phyloP scores from a whole-genome alignment of 2,329 filamentous ascomycete species.

The Coleophoma cylindrospora region DNA sequence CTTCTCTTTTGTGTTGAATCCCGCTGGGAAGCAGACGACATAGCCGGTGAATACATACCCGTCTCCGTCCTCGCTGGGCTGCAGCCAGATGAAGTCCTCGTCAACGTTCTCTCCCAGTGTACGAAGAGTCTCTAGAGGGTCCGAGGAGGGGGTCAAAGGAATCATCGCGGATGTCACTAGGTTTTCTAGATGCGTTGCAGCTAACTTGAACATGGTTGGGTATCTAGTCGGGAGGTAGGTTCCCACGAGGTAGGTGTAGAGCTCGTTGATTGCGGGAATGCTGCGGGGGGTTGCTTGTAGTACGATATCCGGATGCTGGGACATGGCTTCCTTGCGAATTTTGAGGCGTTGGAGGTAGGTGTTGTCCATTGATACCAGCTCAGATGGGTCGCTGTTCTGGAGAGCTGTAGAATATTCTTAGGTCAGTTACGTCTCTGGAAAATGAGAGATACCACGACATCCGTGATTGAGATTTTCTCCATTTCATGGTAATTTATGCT shows the following conservation, averaged over 20 bases:
- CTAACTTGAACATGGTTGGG: constrained; percentile 43
- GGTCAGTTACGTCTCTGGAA: background rate
- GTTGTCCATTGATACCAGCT: constrained; percentile 53
- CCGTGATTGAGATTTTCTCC: no score
- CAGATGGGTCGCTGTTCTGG: constrained; percentile 44
- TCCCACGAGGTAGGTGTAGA: constrained; percentile 48
- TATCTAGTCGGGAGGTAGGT: constrained; percentile 53
- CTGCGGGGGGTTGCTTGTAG: constrained; percentile 31
- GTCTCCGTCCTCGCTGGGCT: constrained; percentile 33
- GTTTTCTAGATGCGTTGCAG: constrained; percentile 35
- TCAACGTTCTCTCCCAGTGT: constrained; percentile 48
- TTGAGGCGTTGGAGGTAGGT: constrained; percentile 48
- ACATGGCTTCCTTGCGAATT: constrained; percentile 42
- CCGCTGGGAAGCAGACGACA: constrained; percentile 49
- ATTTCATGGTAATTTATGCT: no score
- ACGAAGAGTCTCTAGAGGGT: constrained; percentile 35
- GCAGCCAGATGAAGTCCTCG: constrained; percentile 54
- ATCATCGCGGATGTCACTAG: constrained; percentile 36
- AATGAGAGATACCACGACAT: background rate
- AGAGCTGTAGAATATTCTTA: constrained; percentile 34
- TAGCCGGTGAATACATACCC: constrained; percentile 52
- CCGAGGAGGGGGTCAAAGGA: constrained; percentile 28
- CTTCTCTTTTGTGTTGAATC: constrained; percentile 52
- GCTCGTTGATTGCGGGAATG: constrained; percentile 44
- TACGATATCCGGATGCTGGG: constrained; percentile 33